phyloP scores from a whole-genome alignment of 2,329 filamentous ascomycete species.

The Akanthomyces uredinophilus region DNA sequence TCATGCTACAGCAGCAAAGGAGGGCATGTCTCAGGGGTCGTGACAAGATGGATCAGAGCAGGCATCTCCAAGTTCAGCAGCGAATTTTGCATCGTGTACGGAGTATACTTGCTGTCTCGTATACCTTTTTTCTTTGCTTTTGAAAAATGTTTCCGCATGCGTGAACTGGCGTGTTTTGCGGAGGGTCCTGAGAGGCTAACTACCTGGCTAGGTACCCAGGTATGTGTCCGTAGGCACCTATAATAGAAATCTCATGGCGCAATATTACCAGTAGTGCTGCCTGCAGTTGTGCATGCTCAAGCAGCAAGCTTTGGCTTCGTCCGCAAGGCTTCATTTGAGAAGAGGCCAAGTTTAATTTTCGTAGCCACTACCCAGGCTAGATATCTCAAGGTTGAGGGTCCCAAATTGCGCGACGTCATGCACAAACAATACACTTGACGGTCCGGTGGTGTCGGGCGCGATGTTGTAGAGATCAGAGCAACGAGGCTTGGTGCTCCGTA shows the following conservation, averaged over 20 bases:
- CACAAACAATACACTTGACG: not conserved
- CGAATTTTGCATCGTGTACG: not conserved
- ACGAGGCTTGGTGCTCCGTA: slow-evolving; percentile 4
- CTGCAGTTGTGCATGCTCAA: not conserved
- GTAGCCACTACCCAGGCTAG: not conserved
- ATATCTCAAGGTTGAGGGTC: not conserved
- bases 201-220: too few species aligned
- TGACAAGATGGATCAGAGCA: not conserved
- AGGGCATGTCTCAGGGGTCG: slow-evolving; percentile 1
- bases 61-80: not conserved
- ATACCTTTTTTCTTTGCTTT: not conserved
- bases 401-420: not conserved
- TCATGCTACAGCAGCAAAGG: not conserved
- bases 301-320: not conserved
- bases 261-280: not conserved
- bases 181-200: not conserved
- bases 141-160: too few species aligned
- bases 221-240: too few species aligned
- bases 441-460: not conserved
- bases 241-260: not conserved
- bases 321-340: not conserved
- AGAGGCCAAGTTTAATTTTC: not conserved
- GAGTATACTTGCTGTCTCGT: not conserved
- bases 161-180: too few species aligned
- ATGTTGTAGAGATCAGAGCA: not conserved